Evolutionary conservation across 2,329 filamentous ascomycete species (phyloP), one percentile per base, ranked within the genome.

Genomic region (Xylariaceae sp.): DNA sequence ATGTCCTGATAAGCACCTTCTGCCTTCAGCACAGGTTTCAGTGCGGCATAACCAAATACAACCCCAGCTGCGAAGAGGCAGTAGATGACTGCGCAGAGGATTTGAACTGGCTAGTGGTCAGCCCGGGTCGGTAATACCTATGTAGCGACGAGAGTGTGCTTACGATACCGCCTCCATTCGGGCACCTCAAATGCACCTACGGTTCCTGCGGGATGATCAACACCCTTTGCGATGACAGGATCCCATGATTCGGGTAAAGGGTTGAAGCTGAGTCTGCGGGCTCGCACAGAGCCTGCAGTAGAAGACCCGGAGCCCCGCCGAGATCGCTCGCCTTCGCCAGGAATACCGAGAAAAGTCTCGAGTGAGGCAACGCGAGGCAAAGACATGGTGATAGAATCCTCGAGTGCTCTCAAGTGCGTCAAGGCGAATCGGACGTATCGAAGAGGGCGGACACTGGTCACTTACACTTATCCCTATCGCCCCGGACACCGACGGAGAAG

Each of bases 21-120:
- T 11, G 72, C 65, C 46, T 90, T 84, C 19, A 94, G 71, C 8
- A 93, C 78, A 0, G 88, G 87, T 60, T 93, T 94, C 52, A 94
- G 72, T 11, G 88, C 87, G 12, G 88, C 88, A 63, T 88, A 94
- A 26, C 88, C 88, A 64, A 93, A 93, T 15, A 93, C 80, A 31
- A 89, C 71, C 1, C 88, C 90, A 4, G 89, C 83, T 6, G 86
- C 81, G 45, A 94, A 73, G 28, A 90, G 75, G 62, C 86, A 91
- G 60, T 85, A 87, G 9, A 87, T 53, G 1, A 87, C 79, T 4
- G 82, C 84, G 35, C 78, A 68, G 31, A 66, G 64, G n/a, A 90
- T 78, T 65, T 91, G 87, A 13, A 76, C 83, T 88, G 53, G 19
- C 24, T 11, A 28, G 31, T 33, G 39, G 44, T 39, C 15, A 46